Conservation (phyloP, 192 early-diverging fungal species). For the Coemansia sp. region DNA sequence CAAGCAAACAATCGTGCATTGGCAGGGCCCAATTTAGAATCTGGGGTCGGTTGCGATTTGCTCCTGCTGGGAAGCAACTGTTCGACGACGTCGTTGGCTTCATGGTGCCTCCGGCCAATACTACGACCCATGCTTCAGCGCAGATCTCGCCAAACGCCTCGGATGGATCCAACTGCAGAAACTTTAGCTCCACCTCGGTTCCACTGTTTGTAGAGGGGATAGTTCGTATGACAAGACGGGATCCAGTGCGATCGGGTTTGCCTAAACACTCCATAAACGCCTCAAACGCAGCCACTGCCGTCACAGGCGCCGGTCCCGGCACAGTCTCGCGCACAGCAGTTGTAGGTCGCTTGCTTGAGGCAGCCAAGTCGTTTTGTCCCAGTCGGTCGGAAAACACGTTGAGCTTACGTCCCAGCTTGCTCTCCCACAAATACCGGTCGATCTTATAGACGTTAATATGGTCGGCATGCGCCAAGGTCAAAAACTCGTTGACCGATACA, state of each 20-base stretch:
- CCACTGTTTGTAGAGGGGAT: neutral
- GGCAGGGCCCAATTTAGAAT: slow-evolving; percentile 11
- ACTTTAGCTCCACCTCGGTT: slow-evolving; percentile 61
- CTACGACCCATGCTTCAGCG: slow-evolving; percentile 74
- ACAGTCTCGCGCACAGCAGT: neutral
- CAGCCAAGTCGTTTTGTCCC: neutral
- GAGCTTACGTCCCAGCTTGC: slow-evolving; percentile 63
- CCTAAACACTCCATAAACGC: slow-evolving; percentile 46
- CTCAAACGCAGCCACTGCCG: slow-evolving; percentile 36
- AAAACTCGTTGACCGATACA: slow-evolving; percentile 68
- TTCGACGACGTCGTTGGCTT: slow-evolving; percentile 59
- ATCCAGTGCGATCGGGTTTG: slow-evolving; percentile 28
- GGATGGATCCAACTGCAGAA: slow-evolving; percentile 84
- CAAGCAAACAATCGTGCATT: slow-evolving; percentile 72
- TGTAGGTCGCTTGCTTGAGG: neutral
- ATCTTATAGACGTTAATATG: slow-evolving; percentile 85
- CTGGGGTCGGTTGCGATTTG: neutral
- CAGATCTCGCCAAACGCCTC: slow-evolving; percentile 77
- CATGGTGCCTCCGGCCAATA: slow-evolving; percentile 95
- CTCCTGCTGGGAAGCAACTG: slow-evolving; percentile 23
- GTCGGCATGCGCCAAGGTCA: slow-evolving; percentile 68
- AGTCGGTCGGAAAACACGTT: slow-evolving; percentile 50
- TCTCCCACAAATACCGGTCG: slow-evolving; percentile 65
- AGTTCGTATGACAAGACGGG: slow-evolving; percentile 29
- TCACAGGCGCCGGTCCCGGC: slow-evolving; percentile 15